Evolutionary conservation across 805 yeast species (phyloP).

Genomic region (Saitoella complicata): DNA sequence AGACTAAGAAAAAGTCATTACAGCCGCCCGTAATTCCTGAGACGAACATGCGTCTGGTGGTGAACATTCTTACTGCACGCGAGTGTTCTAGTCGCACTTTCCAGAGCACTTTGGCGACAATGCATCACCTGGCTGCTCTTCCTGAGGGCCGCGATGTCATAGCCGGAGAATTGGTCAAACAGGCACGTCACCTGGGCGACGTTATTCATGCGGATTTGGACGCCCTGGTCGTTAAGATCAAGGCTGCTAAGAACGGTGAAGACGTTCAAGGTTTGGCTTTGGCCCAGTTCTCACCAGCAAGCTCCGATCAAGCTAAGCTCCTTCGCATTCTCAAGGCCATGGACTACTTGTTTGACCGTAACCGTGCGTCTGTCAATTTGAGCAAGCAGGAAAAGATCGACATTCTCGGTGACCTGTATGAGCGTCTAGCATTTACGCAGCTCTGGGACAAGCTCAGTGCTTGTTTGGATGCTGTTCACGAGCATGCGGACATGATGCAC

Average conservation of each 20-base stretch:
- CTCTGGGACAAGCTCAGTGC: slow-evolving; percentile 77
- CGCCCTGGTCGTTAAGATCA: slow-evolving; percentile 31
- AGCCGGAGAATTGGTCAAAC: slow-evolving; percentile 46
- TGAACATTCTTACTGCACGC: slow-evolving; percentile 54
- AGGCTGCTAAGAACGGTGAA: slow-evolving; percentile 23
- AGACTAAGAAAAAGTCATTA: slow-evolving; percentile 10
- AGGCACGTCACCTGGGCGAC: slow-evolving; percentile 45
- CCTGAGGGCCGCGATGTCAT: slow-evolving; percentile 47
- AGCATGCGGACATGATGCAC: slow-evolving; percentile 36
- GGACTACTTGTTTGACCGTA: slow-evolving; percentile 55
- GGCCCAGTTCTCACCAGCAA: slow-evolving; percentile 54
- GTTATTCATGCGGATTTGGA: slow-evolving; percentile 40
- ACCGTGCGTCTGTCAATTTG: slow-evolving; percentile 12
- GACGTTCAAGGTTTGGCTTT: slow-evolving; percentile 41
- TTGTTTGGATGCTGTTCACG: slow-evolving; percentile 48
- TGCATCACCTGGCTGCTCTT: slow-evolving; percentile 56
- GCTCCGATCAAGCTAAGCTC: slow-evolving; percentile 80
- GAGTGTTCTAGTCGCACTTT: slow-evolving; percentile 77
- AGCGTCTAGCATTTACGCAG: slow-evolving; percentile 51
- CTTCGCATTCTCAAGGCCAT: slow-evolving; percentile 73
- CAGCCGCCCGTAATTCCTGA: slow-evolving; percentile 51
- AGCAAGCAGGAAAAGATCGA: slow-evolving; percentile 18
- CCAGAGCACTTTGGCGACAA: slow-evolving; percentile 64
- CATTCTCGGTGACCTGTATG: slow-evolving; percentile 44
- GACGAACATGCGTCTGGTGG: slow-evolving; percentile 42